Evolutionary conservation across 495 filamentous ascomycete genomes (phyloP), one percentile per base, ranked within the genome.

Genomic region (Venustampulla echinocandica): DNA sequence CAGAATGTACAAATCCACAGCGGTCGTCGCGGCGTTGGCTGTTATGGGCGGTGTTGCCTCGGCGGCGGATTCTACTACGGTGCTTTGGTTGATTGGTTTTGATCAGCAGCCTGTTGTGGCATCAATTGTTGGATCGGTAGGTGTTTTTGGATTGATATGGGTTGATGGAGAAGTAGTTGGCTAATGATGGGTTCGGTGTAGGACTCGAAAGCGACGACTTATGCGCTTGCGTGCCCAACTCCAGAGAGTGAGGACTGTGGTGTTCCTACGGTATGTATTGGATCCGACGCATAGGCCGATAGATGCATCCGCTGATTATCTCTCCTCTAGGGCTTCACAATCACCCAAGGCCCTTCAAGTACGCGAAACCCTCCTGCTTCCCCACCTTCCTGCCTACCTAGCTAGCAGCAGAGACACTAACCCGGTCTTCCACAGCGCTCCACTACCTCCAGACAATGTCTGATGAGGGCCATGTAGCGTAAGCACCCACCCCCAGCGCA

Each of bases 331-430:
- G 14, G 20, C 25, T 57, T 57, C 21, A 49, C 33, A 11, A 38
- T 50, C 37, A 53, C 54, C 1, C 35, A 49, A 44, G 49, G 54
- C 10, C 44, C 46, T 14, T 47, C 42, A n/a, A 57, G 49, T 13
- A 18, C 42, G 15, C 40, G 39, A 14, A 5, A 7, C 18, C n/a
- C 37, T 6, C 10, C 6, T 40, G 17, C 37, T 6, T 7, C 37
- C 6, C 10, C 15, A 40, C 9, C 18, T 9, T 35, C 6, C 27
- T 13, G 7, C 7, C 6, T 7, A 13, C 13, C 27, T 6, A 30
- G 33, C 13, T 6, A 35, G 18, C 13, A 15, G n/a, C 4, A 30
- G 13, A 30, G 7, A 13, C 13, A 13, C 13, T 30, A 13, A 30
- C 27, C 13, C 13, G 27, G 7, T 15, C 6, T 23, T 27, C 27